A percentile compares a stretch with the other conserved stretches of the same genome.
Conservation (phyloP, 2,329 filamentous ascomycete species). For the Colletotrichum cereale region DNA sequence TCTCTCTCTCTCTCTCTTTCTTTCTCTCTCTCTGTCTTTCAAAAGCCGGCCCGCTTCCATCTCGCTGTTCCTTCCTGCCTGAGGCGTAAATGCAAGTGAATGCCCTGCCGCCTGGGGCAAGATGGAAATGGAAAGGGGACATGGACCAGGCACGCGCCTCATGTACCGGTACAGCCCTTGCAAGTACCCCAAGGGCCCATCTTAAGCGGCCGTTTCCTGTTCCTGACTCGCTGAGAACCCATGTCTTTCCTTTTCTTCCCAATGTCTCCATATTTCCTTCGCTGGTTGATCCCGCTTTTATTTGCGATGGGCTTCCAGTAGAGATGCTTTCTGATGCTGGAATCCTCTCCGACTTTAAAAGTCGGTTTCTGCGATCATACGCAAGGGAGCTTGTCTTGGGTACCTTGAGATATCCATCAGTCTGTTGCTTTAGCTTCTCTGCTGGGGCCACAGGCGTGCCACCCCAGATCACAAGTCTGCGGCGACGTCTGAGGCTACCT, state of each 20-base stretch:
- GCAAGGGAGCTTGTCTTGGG: constrained; percentile 38
- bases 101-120: constrained; percentile 8
- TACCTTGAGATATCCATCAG: constrained; percentile 30
- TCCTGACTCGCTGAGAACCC: constrained; percentile 39
- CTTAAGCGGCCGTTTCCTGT: constrained; percentile 39
- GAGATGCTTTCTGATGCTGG: constrained; percentile 23
- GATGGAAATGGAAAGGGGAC: constrained; percentile 1
- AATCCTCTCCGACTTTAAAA: constrained; percentile 37
- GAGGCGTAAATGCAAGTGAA: neutral
- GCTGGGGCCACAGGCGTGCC: constrained; percentile 26
- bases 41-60: neutral
- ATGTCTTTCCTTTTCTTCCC: constrained; percentile 21
- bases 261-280: constrained; percentile 24
- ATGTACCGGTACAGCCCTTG: constrained; percentile 37
- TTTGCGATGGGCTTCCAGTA: constrained; percentile 36
- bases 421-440: constrained; percentile 30
- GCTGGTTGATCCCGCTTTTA: constrained; percentile 39
- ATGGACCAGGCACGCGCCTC: constrained; percentile 2
- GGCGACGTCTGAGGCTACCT: constrained; percentile 34
- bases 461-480: constrained; percentile 38
- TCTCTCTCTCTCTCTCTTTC: neutral
- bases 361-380: constrained; percentile 37
- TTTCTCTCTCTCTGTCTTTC: neutral
- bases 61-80: neutral
- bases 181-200: constrained; percentile 29